Conservation (phyloP, 2,329 filamentous ascomycete genomes). For the Thermochaetoides dissita region DNA sequence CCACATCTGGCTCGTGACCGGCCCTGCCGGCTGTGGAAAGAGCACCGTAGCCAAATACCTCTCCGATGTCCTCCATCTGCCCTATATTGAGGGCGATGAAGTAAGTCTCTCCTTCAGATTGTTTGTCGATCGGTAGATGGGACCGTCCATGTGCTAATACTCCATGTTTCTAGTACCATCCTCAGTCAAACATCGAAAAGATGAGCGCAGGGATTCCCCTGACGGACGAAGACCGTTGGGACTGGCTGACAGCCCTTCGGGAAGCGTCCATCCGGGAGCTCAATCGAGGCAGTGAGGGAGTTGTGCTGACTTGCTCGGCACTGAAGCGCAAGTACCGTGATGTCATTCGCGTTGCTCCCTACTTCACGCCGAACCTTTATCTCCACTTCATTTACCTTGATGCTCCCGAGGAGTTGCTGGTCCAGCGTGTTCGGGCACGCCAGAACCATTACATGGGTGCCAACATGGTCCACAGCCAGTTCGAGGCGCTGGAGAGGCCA, state of each 20-base stretch:
- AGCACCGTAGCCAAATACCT: conserved; percentile 58
- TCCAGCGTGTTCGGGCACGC: conserved; percentile 60
- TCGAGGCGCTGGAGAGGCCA: conserved; percentile 76
- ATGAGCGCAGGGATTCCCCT: conserved; percentile 76
- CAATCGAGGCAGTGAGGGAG: conserved; percentile 47
- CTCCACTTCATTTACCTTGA: conserved; percentile 90
- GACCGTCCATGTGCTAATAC: neutral
- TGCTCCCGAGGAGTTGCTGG: conserved; percentile 59
- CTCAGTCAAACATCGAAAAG: conserved; percentile 70
- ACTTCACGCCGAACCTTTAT: conserved; percentile 56
- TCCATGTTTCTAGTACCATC: conserved; percentile 46
- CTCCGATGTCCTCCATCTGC: conserved; percentile 46
- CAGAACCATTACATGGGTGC: conserved; percentile 91
- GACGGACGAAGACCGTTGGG: conserved; percentile 90
- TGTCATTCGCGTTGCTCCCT: conserved; percentile 67
- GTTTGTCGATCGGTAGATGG: no score
- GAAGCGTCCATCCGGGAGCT: conserved; percentile 49
- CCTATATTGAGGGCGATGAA: conserved; percentile 66
- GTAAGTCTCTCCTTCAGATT: conserved; percentile 31
- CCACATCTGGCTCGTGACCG: conserved; percentile 71
- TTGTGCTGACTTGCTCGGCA: conserved; percentile 93
- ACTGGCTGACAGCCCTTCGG: conserved; percentile 76
- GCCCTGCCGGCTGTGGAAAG: conserved; percentile 68
- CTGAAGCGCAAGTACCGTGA: conserved; percentile 96
- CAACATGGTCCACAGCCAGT: conserved; percentile 87